Conservation (phyloP, 2,329 filamentous ascomycete species). For the Stemphylium lycopersici region DNA sequence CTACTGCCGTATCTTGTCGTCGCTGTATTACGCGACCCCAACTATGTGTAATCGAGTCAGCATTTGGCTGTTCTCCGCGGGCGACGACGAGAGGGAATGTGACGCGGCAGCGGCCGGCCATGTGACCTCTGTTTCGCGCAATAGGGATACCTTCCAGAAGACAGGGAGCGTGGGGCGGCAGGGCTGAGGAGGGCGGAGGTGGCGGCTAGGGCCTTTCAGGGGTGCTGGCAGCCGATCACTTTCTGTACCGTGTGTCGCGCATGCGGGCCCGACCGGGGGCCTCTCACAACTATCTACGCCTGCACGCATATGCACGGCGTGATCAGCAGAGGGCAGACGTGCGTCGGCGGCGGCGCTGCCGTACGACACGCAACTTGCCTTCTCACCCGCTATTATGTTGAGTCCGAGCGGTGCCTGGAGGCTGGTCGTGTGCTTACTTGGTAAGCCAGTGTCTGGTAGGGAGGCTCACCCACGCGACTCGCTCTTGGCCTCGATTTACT, state of each 20-base stretch:
- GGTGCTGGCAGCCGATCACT: conserved; percentile 13
- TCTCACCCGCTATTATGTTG: conserved; percentile 8
- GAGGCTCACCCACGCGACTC: conserved; percentile 27
- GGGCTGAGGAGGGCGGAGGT: conserved; percentile 19
- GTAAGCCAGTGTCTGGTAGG: no score
- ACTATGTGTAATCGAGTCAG: no score
- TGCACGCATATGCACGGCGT: not conserved
- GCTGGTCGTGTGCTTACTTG: not conserved
- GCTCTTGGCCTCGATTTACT: conserved; percentile 9
- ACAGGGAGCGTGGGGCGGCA: conserved; percentile 16
- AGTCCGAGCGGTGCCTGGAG: conserved; percentile 15
- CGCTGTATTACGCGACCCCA: no score
- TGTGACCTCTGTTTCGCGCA: not conserved
- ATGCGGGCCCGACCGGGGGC: conserved; percentile 16
- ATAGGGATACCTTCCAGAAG: conserved; percentile 13
- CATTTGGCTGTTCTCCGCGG: no score
- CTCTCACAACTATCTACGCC: not conserved
- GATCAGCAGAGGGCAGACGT: no score
- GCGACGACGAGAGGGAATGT: not conserved
- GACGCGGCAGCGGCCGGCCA: not conserved
- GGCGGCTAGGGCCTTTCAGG: conserved; percentile 23
- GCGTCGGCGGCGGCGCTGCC: not conserved
- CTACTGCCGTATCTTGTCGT: no score
- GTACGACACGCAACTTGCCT: conserved; percentile 4
- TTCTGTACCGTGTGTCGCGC: conserved; percentile 11